Conservation (phyloP, 176 grass and related monocot genomes). For the Alopecurus myosuroides region DNA sequence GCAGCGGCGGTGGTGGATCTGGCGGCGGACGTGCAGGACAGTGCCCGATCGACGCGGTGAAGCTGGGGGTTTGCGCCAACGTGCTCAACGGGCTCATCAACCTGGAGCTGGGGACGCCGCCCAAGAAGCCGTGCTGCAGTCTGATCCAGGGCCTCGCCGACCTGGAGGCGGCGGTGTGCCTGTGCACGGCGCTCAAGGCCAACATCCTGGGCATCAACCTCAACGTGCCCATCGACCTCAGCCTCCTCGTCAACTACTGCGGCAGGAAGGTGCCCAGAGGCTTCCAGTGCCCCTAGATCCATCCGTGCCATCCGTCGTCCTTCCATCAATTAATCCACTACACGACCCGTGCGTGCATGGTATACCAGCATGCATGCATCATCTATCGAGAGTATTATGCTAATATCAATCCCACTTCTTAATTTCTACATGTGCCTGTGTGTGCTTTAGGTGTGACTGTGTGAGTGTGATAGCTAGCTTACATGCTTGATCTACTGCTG, state of each 20-base stretch:
- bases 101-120: constrained; percentile 55
- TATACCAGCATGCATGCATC: too few relatives aligned
- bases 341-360: neutral
- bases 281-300: constrained; percentile 54
- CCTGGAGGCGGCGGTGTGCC: constrained; percentile 70
- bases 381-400: too few relatives aligned
- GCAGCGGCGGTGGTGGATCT: neutral
- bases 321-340: too few relatives aligned
- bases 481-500: too few relatives aligned
- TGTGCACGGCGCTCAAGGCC: constrained; percentile 58
- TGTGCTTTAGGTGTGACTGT: too few relatives aligned
- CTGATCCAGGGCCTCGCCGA: constrained; percentile 70
- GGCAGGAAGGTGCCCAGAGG: constrained; percentile 48
- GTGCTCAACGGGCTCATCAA: constrained; percentile 75
- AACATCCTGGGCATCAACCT: constrained; percentile 76
- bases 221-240: constrained; percentile 67
- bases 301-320: neutral
- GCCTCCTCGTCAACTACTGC: constrained; percentile 86
- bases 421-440: too few relatives aligned
- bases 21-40: neutral
- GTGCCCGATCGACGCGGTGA: constrained; percentile 67
- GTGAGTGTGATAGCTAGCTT: too few relatives aligned
- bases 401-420: too few relatives aligned
- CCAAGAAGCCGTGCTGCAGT: constrained; percentile 54
- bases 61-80: constrained; percentile 72